Percentiles rank a stretch among this genome's conserved stretches.
phyloP scores from a whole-genome alignment of 1,139 yeast genomes.

The Pichia kudriavzevii region DNA sequence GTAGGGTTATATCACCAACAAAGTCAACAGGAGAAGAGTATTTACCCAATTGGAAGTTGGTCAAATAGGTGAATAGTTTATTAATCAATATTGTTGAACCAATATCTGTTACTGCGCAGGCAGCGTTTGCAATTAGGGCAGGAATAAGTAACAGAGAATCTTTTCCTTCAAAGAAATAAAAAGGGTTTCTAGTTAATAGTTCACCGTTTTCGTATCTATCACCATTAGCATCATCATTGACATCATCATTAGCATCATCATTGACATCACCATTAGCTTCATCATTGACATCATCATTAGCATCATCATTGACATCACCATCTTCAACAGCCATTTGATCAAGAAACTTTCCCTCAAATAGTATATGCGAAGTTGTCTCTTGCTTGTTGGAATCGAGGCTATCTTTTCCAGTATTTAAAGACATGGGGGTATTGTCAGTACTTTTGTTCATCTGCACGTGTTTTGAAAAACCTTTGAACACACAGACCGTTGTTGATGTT shows the following conservation, averaged over 20 bases:
- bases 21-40: conserved; percentile 30
- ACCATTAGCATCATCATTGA: too few species aligned
- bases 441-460: too few species aligned
- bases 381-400: too few species aligned
- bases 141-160: conserved; percentile 16
- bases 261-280: too few species aligned
- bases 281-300: not conserved
- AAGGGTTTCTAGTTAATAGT: conserved; percentile 12
- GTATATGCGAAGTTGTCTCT: too few species aligned
- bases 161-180: conserved; percentile 15
- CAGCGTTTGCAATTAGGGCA: conserved; percentile 16
- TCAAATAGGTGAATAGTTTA: conserved; percentile 46
- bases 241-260: too few species aligned
- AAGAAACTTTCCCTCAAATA: not conserved
- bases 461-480: too few species aligned
- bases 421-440: too few species aligned
- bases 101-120: conserved; percentile 40
- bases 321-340: not conserved
- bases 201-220: too few species aligned
- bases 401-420: too few species aligned
- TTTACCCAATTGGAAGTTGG: conserved; percentile 31
- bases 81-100: conserved; percentile 62
- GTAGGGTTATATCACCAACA: conserved; percentile 36
- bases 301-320: not conserved
- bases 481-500: too few species aligned